phyloP scores from a whole-genome alignment of 345 rosid species.

The Boechera retrofracta region DNA sequence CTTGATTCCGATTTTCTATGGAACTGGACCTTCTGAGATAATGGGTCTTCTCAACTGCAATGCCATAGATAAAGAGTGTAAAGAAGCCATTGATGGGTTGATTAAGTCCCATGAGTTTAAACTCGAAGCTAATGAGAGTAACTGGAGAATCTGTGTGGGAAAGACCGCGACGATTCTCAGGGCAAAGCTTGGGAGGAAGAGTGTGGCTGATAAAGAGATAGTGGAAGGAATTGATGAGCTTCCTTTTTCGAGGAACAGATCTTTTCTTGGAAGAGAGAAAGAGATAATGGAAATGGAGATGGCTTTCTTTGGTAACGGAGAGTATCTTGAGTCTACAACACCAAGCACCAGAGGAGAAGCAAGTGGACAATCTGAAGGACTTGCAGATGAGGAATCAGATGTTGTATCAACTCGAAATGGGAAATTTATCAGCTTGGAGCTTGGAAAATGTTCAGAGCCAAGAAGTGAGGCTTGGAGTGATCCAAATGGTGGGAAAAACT shows the following conservation, averaged over 20 bases:
- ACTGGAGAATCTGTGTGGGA: constrained; percentile 81
- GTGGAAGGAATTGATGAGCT: constrained; percentile 67
- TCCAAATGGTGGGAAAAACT: constrained; percentile 61
- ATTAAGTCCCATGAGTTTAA: constrained; percentile 78
- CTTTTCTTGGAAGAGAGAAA: constrained; percentile 81
- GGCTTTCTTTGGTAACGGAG: constrained; percentile 69
- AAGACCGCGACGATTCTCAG: constrained; percentile 60
- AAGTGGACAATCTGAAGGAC: constrained; percentile 80
- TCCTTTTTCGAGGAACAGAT: constrained; percentile 71
- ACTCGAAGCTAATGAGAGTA: constrained; percentile 73
- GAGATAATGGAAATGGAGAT: constrained; percentile 76
- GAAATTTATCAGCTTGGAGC: constrained; percentile 68
- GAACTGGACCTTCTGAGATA: constrained; percentile 67
- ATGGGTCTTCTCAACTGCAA: constrained; percentile 64
- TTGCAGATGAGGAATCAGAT: constrained; percentile 81
- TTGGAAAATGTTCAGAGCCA: constrained; percentile 72
- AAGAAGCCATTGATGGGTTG: constrained; percentile 84
- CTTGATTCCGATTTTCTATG: constrained; percentile 79
- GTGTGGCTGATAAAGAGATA: constrained; percentile 58
- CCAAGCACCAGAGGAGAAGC: constrained; percentile 64
- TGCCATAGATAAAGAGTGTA: constrained; percentile 71
- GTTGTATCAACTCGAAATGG: constrained; percentile 50
- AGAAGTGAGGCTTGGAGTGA: constrained; percentile 67
- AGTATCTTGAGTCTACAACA: constrained; percentile 53
- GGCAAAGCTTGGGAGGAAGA: constrained; percentile 83